Evolutionary conservation across 2,329 filamentous ascomycete species (phyloP), one percentile per base, ranked within the genome.

Genomic region (Fusarium concolor): DNA sequence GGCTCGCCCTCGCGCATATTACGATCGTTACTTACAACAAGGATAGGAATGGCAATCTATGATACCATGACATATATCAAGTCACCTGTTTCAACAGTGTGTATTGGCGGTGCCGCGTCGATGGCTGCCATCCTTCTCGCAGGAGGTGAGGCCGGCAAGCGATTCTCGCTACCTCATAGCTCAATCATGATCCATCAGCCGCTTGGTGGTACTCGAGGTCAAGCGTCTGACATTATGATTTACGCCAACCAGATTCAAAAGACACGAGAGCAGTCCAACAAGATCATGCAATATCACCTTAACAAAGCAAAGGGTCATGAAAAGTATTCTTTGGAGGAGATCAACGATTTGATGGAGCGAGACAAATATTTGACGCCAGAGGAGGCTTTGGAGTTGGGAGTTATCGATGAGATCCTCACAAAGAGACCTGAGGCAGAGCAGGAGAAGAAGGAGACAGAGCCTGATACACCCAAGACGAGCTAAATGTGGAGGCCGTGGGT

Each of bases 61-160:
- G 96, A 99, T 78, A 99, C 96, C 14, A 98, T 99, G 95, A 90
- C 91, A 72, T 99, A 99, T 79, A 98, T 99, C 77, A 90, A 91
- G 63, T 92, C 92, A 4, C 93, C 95, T 2, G 94, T 99, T 0
- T 95, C 92, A 42, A 99, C 96, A 1, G 96, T 99, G 29, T 98
- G 96, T 76, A 88, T 99, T 42, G 96, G 96, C 10, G 93, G 96
- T 74, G 96, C 96, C 0, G 95, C 96, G 2, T 96, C 92, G 5
- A 99, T 99, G 96, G 96, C 94, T 8, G 93, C 91, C 2, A 85
- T 99, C 24, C 84, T 99, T 2, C 87, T 99, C 1, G 91, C 92
- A 46, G 96, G 95, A 45, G 96, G 96, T 20, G 88, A 93, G 60
- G 85, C 91, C 2, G 94, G 94, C 17, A 93, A 96, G 79, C 86